Conservation (phyloP, 371 early-diverging fungal genomes). For the Chytridium lagenaria region DNA sequence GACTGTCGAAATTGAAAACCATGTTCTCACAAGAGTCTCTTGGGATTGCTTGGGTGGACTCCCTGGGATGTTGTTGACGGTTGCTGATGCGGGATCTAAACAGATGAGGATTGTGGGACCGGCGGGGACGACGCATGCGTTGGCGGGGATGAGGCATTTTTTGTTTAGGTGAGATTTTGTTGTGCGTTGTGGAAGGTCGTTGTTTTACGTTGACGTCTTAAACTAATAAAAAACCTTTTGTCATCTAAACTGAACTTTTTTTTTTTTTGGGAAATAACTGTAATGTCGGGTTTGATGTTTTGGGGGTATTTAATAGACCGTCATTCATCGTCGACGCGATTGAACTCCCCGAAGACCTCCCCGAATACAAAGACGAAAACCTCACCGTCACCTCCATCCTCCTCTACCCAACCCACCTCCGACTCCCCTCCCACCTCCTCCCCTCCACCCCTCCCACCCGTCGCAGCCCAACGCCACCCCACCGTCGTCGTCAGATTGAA, state of each 20-base stretch:
- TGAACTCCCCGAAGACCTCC: conserved; percentile 50
- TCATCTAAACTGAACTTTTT: background rate
- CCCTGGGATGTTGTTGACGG: conserved; percentile 84
- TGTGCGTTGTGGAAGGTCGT: background rate
- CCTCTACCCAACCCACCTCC: conserved; percentile 29
- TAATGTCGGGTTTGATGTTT: background rate
- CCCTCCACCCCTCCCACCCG: background rate
- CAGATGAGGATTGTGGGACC: conserved; percentile 52
- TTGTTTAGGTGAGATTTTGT: conserved; percentile 46
- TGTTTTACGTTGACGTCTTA: background rate
- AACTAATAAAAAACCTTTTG: background rate
- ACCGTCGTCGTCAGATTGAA: background rate
- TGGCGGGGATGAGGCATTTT: conserved; percentile 84
- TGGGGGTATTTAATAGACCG: conserved; percentile 50
- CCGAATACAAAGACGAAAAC: conserved; percentile 68
- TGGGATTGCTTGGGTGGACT: conserved; percentile 1
- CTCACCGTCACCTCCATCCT: conserved; percentile 69
- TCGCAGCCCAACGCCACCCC: background rate
- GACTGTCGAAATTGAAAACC: background rate
- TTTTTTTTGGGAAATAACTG: background rate
- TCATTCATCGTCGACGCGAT: conserved; percentile 49
- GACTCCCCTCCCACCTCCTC: background rate
- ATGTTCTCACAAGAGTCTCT: background rate
- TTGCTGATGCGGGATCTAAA: conserved; percentile 76
- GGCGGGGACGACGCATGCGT: conserved; percentile 77